Percentiles rank a stretch among this genome's conserved stretches.
Evolutionary conservation across 208 protist genomes (phyloP).

Genomic region (Strigomonas culicis): DNA sequence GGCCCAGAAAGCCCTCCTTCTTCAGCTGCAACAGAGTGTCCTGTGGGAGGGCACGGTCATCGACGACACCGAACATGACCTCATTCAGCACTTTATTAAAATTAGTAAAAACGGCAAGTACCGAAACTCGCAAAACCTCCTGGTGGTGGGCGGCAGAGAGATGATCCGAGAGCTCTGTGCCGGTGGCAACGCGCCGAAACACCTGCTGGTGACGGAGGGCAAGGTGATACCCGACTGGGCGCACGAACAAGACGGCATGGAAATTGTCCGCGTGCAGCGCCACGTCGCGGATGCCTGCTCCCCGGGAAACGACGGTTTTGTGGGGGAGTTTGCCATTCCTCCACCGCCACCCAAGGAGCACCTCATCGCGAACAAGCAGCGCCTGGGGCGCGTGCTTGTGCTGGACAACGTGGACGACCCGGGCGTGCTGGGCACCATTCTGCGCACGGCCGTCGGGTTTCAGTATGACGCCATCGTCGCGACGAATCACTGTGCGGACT

Average conservation of each 20-base stretch:
- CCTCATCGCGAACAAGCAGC: conserved; percentile 84
- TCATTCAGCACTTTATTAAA: conserved; percentile 80
- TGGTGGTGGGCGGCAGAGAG: conserved; percentile 65
- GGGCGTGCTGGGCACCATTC: conserved; percentile 71
- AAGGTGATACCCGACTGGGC: conserved; percentile 62
- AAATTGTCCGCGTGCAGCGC: conserved; percentile 61
- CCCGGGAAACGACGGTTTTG: conserved; percentile 82
- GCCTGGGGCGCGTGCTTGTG: conserved; percentile 78
- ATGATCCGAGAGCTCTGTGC: conserved; percentile 84
- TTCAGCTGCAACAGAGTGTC: conserved; percentile 76
- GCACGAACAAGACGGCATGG: conserved; percentile 20
- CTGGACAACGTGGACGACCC: conserved; percentile 89
- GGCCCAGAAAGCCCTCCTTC: conserved; percentile 64
- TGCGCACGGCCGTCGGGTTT: conserved; percentile 77
- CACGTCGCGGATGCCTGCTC: conserved; percentile 43
- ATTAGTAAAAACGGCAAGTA: conserved; percentile 76
- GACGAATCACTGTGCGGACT: conserved; percentile 85
- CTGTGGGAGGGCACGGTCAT: conserved; percentile 87
- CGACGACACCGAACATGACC: conserved; percentile 50
- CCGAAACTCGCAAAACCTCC: conserved; percentile 63
- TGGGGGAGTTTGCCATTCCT: conserved; percentile 87
- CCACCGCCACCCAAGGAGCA: conserved; percentile 74
- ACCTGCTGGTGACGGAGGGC: conserved; percentile 62
- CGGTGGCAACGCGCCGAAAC: conserved; percentile 46
- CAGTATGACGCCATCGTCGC: conserved; percentile 86